phyloP scores from a whole-genome alignment of 1,284 basidiomycete species.

The Puccinia brachypodii region DNA sequence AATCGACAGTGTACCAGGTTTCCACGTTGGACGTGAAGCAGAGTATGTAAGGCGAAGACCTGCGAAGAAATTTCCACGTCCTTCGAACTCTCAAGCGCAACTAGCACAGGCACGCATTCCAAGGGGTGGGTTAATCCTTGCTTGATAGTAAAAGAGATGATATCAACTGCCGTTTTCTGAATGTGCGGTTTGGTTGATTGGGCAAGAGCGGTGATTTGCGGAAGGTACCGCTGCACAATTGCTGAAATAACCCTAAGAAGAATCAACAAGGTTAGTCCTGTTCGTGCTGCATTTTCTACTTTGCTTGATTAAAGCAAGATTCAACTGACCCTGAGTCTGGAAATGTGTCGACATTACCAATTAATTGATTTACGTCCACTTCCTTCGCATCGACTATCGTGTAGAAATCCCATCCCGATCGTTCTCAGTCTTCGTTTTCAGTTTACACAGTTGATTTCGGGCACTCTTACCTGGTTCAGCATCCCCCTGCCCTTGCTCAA shows the following conservation, averaged over 20 bases:
- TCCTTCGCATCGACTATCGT: conserved; percentile 49
- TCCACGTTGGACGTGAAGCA: conserved; percentile 83
- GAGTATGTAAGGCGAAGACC: conserved; percentile 76
- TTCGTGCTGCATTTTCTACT: background rate
- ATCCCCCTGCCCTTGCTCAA: conserved; percentile 69
- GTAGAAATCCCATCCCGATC: background rate
- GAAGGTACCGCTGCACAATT: conserved; percentile 85
- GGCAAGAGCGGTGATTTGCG: conserved; percentile 76
- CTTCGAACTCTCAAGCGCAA: conserved; percentile 85
- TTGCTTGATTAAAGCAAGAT: background rate
- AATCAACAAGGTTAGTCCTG: background rate
- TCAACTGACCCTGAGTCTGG: conserved; percentile 82
- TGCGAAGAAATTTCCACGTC: conserved; percentile 66
- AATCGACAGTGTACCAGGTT: conserved; percentile 84
- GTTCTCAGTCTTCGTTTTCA: conserved; percentile 32
- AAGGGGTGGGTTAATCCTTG: conserved; percentile 94
- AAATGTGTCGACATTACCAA: conserved; percentile 89
- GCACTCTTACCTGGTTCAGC: conserved; percentile 63
- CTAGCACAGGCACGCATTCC: conserved; percentile 86
- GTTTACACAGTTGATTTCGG: conserved; percentile 56
- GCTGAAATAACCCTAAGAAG: conserved; percentile 78
- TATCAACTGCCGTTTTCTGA: conserved; percentile 82
- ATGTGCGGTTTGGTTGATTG: conserved; percentile 69
- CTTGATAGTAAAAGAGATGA: conserved; percentile 85
- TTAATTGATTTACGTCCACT: conserved; percentile 84